Conservation (phyloP, 345 rosid species). For the Microthlaspi erraticum region DNA sequence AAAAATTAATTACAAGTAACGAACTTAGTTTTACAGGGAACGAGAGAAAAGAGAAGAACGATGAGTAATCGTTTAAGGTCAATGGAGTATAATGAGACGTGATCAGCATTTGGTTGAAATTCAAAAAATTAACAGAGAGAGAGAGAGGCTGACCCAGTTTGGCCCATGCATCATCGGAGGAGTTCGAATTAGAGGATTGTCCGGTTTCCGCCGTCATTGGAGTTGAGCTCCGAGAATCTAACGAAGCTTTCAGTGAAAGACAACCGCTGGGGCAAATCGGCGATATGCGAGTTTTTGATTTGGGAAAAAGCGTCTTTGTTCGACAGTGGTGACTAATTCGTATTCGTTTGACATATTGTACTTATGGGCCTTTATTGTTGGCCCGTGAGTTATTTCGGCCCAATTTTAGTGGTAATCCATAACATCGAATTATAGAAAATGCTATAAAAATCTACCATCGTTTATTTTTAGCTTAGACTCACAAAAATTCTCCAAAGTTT, state of each 20-base stretch:
- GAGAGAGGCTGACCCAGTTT: constrained; percentile 51
- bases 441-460: too few species aligned
- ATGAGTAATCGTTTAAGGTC: background rate
- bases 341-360: background rate
- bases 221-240: constrained; percentile 16
- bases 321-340: too few species aligned
- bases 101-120: background rate
- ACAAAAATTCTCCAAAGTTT: too few species aligned
- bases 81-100: background rate
- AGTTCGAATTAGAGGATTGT: constrained; percentile 49
- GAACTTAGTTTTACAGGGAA: background rate
- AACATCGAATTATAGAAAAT: background rate
- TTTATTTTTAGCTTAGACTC: too few species aligned
- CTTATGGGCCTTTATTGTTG: background rate
- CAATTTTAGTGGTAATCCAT: background rate
- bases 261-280: too few species aligned
- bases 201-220: constrained; percentile 46
- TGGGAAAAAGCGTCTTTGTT: too few species aligned
- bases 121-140: background rate
- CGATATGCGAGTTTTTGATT: too few species aligned
- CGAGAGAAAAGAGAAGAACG: background rate
- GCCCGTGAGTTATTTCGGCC: background rate
- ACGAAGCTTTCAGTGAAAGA: background rate
- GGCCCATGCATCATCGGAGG: constrained; percentile 55
- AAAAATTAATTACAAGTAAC: too few species aligned